Percentiles rank a stretch among this genome's conserved stretches.
phyloP scores from a whole-genome alignment of 768 basidiomycete genomes.

The Inosperma sp. region DNA sequence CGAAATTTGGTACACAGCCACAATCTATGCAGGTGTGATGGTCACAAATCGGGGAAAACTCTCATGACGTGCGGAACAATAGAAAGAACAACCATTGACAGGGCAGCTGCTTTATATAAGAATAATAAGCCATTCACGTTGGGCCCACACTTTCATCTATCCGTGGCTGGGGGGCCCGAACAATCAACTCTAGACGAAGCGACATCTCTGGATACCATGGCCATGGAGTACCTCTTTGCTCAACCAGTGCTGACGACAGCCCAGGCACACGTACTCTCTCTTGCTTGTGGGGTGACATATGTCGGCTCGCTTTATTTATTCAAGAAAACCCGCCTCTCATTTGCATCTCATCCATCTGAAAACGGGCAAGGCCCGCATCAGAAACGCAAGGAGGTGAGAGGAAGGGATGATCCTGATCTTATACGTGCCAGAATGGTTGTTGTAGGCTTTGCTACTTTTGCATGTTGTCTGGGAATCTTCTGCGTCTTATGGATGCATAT shows the following conservation, averaged over 20 bases:
- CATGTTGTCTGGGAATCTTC: constrained; percentile 52
- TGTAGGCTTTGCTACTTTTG: constrained; percentile 56
- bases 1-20: too few species aligned
- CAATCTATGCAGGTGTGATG: too few species aligned
- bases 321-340: constrained; percentile 56
- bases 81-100: too few species aligned
- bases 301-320: constrained; percentile 82
- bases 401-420: constrained; percentile 81
- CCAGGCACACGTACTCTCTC: constrained; percentile 37
- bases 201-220: too few species aligned
- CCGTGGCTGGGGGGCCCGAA: too few species aligned
- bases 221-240: constrained; percentile 15
- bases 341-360: constrained; percentile 23
- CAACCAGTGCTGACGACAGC: constrained; percentile 18
- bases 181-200: too few species aligned
- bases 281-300: constrained; percentile 60
- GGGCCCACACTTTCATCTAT: too few species aligned
- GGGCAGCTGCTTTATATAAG: too few species aligned
- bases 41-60: too few species aligned
- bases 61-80: too few species aligned
- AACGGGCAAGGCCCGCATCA: constrained; percentile 9
- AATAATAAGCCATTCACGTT: too few species aligned
- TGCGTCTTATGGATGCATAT: constrained; percentile 33
- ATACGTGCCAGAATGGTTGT: constrained; percentile 75
- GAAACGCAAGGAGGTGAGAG: constrained; percentile 39